Percentiles rank a stretch among this genome's conserved stretches.
phyloP scores from a whole-genome alignment of 169 alveolate genomes.

The Perkinsus chesapeaki region DNA sequence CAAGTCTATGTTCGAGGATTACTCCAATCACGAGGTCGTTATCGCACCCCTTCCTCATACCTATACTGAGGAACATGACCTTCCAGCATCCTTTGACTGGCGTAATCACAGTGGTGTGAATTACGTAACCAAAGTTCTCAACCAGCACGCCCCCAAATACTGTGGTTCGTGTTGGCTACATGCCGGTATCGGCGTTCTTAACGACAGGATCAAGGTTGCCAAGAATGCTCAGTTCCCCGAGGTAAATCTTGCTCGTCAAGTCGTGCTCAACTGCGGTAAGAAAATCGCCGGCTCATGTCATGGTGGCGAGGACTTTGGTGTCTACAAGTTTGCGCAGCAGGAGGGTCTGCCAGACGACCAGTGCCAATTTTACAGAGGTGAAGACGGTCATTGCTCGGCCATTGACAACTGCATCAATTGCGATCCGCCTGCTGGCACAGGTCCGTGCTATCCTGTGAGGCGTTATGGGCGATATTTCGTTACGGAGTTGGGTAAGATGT shows the following conservation, averaged over 20 bases:
- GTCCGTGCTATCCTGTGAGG: neutral
- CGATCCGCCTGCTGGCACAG: neutral
- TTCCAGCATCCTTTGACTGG: neutral
- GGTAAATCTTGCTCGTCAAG: constrained; percentile 47
- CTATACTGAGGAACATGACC: neutral
- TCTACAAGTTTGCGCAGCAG: constrained; percentile 39
- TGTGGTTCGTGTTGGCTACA: constrained; percentile 78
- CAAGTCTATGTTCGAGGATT: neutral
- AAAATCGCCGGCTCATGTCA: constrained; percentile 68
- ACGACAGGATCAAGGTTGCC: constrained; percentile 66
- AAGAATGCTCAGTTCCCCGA: constrained; percentile 47
- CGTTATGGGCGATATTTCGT: constrained; percentile 36
- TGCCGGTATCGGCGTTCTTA: constrained; percentile 58
- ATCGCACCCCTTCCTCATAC: neutral
- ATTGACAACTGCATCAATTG: constrained; percentile 44
- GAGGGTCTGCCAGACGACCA: constrained; percentile 56
- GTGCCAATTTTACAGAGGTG: constrained; percentile 54
- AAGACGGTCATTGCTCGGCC: constrained; percentile 42
- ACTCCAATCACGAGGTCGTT: neutral
- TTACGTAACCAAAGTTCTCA: constrained; percentile 26
- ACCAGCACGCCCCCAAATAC: constrained; percentile 61
- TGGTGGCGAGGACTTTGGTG: constrained; percentile 68
- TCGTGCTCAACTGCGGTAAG: constrained; percentile 55
- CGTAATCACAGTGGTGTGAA: neutral
- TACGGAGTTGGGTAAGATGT: constrained; percentile 21